phyloP scores from a whole-genome alignment of 129 eudicot genomes.

The Ambrosia trifida region DNA sequence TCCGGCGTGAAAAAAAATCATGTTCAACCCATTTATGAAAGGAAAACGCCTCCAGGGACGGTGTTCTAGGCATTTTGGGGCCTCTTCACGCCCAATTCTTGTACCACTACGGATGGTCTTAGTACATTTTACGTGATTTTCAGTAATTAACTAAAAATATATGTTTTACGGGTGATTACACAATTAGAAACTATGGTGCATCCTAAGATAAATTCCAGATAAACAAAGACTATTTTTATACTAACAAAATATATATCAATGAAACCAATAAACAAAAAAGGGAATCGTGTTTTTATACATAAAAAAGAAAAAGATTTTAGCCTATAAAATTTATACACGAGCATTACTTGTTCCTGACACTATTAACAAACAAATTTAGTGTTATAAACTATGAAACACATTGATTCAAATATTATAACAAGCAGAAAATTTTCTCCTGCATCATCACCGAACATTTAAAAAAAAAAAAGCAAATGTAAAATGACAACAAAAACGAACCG shows the following conservation, averaged over 20 bases:
- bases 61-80: too few relatives aligned
- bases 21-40: too few relatives aligned
- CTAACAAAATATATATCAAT: not conserved
- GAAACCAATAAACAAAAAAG: not conserved
- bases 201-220: too few relatives aligned
- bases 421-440: conserved; percentile 28
- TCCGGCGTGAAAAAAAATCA: too few relatives aligned
- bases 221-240: not conserved
- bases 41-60: too few relatives aligned
- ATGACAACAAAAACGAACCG: conserved; percentile 18
- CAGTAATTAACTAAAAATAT: too few relatives aligned
- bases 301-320: not conserved
- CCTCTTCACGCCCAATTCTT: too few relatives aligned
- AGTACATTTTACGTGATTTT: too few relatives aligned
- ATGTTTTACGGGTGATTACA: not conserved
- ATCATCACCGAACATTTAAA: conserved; percentile 8
- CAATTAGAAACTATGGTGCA: not conserved
- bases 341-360: conserved; percentile 21
- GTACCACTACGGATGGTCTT: too few relatives aligned
- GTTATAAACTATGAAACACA: conserved; percentile 29
- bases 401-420: conserved; percentile 25
- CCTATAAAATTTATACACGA: conserved; percentile 31
- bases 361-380: conserved; percentile 22
- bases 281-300: not conserved
- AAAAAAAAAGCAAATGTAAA: not conserved